Base-by-base conservation (phyloP, 106 monocot species). In the Dactylorhiza incarnata region DNA sequence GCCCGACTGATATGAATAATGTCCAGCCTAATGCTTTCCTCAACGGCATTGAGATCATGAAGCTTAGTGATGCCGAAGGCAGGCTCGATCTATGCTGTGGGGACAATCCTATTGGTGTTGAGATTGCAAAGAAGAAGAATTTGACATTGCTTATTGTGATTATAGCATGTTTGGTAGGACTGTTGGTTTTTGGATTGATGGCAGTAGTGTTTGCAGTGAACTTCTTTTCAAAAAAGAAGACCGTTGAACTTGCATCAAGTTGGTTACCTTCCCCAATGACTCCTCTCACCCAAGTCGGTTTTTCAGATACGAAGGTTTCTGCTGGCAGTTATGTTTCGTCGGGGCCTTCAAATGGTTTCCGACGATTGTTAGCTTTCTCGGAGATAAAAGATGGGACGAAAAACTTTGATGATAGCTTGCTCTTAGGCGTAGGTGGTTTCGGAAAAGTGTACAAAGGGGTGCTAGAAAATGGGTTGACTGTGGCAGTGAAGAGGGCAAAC, bases 401-500 rank as follows among this genome's bases (percentile, higher is more conserved):
- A 48, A 87, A 87, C 78, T 92, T 92, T 45, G 92, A 92, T 26
- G 89, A 92, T 85, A 72, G 78, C 61, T 72, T 86, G 48, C 37
- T 92, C 48, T 53, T 92, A 10, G 92, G 92, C 16, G 81, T 92
- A 10, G 92, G 92, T 12, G 92, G 92, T 8, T 92, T 92, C 46
- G 91, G 91, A 14, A 88, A 88, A 65, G 88, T 92, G 46, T 91
- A 91, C 82, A 85, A 73, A 72, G 91, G 91, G n/a, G 84, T 85
- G 45, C 53, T 88, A 8, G 85, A 89, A 23, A 83, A 81, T 68
- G 89, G 89, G 4, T 44, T 82, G 20, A 53, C 70, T 45, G 89
- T 92, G 49, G 92, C 92, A 2, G 88, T 92, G 26, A 92, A 92
- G 66, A 79, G 92, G 29, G 92, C 87, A 15, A 92, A 89, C 58